Evolutionary conservation across 176 grass and related monocot species (phyloP).

Genomic region (Aegilops longissima): DNA sequence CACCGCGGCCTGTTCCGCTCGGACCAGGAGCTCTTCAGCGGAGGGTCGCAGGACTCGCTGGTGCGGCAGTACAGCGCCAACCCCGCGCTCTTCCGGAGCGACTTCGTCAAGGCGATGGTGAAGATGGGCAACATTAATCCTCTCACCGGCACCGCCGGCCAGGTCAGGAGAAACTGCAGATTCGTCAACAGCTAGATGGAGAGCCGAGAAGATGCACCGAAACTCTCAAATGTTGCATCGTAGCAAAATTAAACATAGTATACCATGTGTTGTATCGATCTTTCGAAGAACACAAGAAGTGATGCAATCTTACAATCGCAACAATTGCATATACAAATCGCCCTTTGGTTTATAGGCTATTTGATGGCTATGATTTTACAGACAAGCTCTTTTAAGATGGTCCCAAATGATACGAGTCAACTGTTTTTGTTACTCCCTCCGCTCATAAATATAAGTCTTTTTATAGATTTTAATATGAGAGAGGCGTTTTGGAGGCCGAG

Average conservation of each 20-base stretch:
- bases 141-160: constrained; percentile 28
- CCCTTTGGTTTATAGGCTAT: no score
- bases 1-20: constrained; percentile 48
- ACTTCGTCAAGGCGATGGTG: constrained; percentile 48
- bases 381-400: no score
- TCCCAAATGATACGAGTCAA: no score
- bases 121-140: constrained; percentile 45
- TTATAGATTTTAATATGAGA: no score
- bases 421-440: no score
- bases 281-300: neutral
- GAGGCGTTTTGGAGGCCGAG: no score
- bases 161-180: constrained; percentile 24
- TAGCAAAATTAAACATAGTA: neutral
- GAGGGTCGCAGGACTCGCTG: constrained; percentile 38
- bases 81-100: neutral
- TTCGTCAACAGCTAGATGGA: constrained; percentile 18
- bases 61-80: constrained; percentile 27
- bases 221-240: neutral
- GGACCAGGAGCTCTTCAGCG: constrained; percentile 65
- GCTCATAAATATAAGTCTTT: no score
- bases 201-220: neutral
- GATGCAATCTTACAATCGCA: neutral
- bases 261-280: neutral
- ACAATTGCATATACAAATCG: no score
- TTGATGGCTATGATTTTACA: no score